Evolutionary conservation across 192 early-diverging fungal genomes (phyloP).

Genomic region (Coemansia sp.): DNA sequence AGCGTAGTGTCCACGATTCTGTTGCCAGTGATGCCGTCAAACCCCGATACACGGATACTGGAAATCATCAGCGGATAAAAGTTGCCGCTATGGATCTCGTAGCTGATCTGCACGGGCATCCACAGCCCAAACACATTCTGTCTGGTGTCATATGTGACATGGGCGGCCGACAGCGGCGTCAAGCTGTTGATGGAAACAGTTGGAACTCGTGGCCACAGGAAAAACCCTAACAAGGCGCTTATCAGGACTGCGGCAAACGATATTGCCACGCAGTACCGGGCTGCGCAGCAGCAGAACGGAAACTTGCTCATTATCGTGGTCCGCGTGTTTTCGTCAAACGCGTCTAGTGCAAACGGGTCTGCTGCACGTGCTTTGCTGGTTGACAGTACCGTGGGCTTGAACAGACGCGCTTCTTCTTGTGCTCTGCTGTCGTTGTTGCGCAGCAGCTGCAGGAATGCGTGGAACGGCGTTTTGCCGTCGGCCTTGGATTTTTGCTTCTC

Average conservation of each 20-base stretch:
- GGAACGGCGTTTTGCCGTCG: slow-evolving; percentile 29
- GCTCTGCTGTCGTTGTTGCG: slow-evolving; percentile 3
- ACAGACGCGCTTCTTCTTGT: slow-evolving; percentile 29
- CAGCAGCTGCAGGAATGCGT: slow-evolving; percentile 1
- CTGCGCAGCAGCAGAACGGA: slow-evolving; percentile 43
- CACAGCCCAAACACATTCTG: slow-evolving; percentile 30
- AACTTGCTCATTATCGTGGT: slow-evolving; percentile 10
- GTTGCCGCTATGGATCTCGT: slow-evolving; percentile 50
- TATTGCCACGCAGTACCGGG: slow-evolving; percentile 39
- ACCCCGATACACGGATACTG: slow-evolving; percentile 24
- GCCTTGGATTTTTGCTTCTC: slow-evolving; percentile 37
- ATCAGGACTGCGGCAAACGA: slow-evolving; percentile 32
- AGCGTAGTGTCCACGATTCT: slow-evolving; percentile 35
- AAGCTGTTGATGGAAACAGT: slow-evolving; percentile 39
- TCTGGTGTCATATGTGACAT: slow-evolving; percentile 24
- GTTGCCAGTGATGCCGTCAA: slow-evolving; percentile 43
- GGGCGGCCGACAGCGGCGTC: slow-evolving; percentile 20
- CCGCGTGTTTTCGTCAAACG: slow-evolving; percentile 1
- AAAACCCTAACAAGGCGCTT: slow-evolving; percentile 36
- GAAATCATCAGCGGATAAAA: slow-evolving; percentile 50
- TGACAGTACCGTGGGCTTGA: slow-evolving; percentile 28
- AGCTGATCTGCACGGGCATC: slow-evolving; percentile 44
- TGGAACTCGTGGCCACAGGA: slow-evolving; percentile 47
- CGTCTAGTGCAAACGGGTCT: slow-evolving; percentile 5
- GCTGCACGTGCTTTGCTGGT: slow-evolving; percentile 4